Percentiles rank a stretch among this genome's conserved stretches.
phyloP scores from a whole-genome alignment of 345 rosid species.

The Ricinus communis region DNA sequence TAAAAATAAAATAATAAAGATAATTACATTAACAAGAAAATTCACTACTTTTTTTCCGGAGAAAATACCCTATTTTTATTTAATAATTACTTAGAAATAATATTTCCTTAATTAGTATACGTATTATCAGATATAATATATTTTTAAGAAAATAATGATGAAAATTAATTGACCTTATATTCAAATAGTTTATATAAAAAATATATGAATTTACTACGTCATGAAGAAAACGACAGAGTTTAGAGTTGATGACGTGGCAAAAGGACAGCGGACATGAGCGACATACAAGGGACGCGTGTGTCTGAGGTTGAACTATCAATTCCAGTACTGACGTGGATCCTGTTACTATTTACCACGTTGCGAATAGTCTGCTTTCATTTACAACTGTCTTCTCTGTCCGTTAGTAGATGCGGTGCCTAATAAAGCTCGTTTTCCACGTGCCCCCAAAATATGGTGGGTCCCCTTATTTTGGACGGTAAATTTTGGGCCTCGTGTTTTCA shows the following conservation, averaged over 20 bases:
- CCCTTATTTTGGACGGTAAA: conserved; percentile 4
- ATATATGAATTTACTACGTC: neutral
- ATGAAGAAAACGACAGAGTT: conserved; percentile 9
- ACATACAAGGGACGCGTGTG: conserved; percentile 9
- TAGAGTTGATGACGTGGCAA: conserved; percentile 26
- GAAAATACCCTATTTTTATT: no score
- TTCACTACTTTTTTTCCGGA: no score
- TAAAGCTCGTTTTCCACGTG: conserved; percentile 41
- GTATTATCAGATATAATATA: no score
- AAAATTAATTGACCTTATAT: no score
- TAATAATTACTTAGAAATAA: no score
- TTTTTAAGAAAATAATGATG: no score
- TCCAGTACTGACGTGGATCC: conserved; percentile 14
- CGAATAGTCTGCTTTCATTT: neutral
- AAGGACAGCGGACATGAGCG: conserved; percentile 5
- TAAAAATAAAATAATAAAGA: no score
- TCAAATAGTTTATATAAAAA: no score
- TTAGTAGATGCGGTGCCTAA: conserved; percentile 9
- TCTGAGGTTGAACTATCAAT: conserved; percentile 36
- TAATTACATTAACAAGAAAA: no score
- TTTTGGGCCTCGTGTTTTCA: neutral
- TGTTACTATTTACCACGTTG: conserved; percentile 18
- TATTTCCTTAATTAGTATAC: no score
- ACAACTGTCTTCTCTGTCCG: conserved; percentile 39
- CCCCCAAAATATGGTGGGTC: neutral